Conservation (phyloP, 345 rosid genomes). For the Pseudoturritis turrita region DNA sequence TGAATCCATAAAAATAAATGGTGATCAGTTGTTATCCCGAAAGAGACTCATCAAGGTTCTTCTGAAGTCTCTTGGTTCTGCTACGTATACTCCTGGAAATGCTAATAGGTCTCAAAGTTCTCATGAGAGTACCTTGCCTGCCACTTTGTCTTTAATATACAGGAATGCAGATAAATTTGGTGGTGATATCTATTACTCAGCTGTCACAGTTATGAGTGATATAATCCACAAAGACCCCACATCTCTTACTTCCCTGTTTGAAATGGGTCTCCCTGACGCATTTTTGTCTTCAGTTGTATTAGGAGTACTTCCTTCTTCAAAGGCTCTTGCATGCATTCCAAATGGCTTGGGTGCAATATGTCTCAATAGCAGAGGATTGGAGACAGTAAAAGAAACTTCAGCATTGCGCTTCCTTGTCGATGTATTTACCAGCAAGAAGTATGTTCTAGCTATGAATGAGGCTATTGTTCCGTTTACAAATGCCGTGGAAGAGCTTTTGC, state of each 20-base stretch:
- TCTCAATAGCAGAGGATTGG: conserved; percentile 87
- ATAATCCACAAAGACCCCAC: conserved; percentile 96
- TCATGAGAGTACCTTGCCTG: conserved; percentile 71
- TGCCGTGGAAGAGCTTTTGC: conserved; percentile 95
- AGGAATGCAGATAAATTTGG: conserved; percentile 78
- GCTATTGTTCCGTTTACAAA: conserved; percentile 91
- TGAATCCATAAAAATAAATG: conserved; percentile 55
- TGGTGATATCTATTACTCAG: conserved; percentile 88
- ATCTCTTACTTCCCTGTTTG: conserved; percentile 68
- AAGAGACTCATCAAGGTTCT: conserved; percentile 94
- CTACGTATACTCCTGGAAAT: conserved; percentile 77
- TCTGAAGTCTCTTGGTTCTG: conserved; percentile 93
- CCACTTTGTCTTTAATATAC: conserved; percentile 69
- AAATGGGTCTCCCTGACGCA: conserved; percentile 87
- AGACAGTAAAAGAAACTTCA: conserved; percentile 79
- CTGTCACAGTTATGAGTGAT: conserved; percentile 98
- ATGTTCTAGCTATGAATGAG: conserved; percentile 86
- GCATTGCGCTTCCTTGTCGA: conserved; percentile 81
- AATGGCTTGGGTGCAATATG: conserved; percentile 94
- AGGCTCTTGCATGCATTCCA: conserved; percentile 91
- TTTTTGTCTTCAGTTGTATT: conserved; percentile 82
- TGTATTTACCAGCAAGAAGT: conserved; percentile 79
- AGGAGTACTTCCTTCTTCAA: conserved; percentile 87
- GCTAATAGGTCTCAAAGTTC: conserved; percentile 59
- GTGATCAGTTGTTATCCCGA: conserved; percentile 56